Conservation (phyloP, 2,329 filamentous ascomycete genomes). For the Gliomastix tumulicola region DNA sequence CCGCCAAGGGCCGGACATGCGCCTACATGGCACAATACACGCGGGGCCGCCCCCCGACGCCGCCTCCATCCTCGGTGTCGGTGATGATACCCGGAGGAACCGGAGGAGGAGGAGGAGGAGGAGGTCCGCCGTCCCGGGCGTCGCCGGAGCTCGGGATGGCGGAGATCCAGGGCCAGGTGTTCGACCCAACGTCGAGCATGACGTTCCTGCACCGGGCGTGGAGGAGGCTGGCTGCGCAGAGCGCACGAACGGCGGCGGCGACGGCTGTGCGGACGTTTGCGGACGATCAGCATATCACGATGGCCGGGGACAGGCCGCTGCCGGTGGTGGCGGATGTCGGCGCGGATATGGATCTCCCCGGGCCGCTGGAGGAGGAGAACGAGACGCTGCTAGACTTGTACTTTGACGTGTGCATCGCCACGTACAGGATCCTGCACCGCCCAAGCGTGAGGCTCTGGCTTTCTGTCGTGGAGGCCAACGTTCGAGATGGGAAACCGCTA, state of each 20-base stretch:
- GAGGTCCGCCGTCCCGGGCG: conserved; percentile 8
- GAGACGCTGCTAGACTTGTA: conserved; percentile 37
- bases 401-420: conserved; percentile 48
- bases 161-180: conserved; percentile 45
- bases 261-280: conserved; percentile 11
- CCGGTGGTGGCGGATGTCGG: too few relatives aligned
- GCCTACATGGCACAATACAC: conserved; percentile 22
- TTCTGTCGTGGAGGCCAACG: conserved; percentile 26
- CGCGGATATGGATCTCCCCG: conserved; percentile 28
- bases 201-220: conserved; percentile 47
- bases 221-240: conserved; percentile 36
- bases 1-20: conserved; percentile 15
- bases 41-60: conserved; percentile 22
- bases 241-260: too few relatives aligned
- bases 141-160: conserved; percentile 38
- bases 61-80: conserved; percentile 17
- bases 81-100: too few relatives aligned
- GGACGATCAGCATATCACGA: conserved; percentile 36
- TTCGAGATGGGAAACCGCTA: conserved; percentile 22
- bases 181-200: conserved; percentile 42
- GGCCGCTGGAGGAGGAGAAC: conserved; percentile 27
- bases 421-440: conserved; percentile 45
- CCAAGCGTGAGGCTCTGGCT: conserved; percentile 39
- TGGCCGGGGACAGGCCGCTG: conserved; percentile 44
- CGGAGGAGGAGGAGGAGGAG: too few relatives aligned